Evolutionary conservation across 2,329 filamentous ascomycete genomes (phyloP).

Genomic region (Alternaria arbusti): DNA sequence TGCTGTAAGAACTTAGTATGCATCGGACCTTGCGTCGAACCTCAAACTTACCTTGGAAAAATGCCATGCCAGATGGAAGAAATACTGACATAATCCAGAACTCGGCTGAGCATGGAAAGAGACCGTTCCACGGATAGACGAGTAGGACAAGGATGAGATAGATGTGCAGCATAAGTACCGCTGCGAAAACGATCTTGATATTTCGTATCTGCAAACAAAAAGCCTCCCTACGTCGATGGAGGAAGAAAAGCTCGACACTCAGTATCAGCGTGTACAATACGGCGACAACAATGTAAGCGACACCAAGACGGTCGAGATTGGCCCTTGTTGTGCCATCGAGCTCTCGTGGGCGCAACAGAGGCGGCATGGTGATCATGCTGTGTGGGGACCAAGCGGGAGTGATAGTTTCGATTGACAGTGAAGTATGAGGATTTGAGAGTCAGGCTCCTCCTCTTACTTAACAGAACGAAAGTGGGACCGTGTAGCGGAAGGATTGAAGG

Average conservation of each 20-base stretch:
- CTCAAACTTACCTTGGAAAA: constrained; percentile 42
- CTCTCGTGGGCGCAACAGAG: constrained; percentile 30
- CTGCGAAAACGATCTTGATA: constrained; percentile 42
- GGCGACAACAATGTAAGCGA: constrained; percentile 40
- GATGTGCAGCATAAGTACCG: constrained; percentile 45
- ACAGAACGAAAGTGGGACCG: constrained; percentile 33
- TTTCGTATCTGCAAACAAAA: constrained; percentile 45
- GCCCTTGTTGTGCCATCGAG: constrained; percentile 37
- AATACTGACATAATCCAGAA: constrained; percentile 50
- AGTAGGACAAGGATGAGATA: constrained; percentile 46
- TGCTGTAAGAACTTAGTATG: constrained; percentile 19
- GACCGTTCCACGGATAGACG: constrained; percentile 47
- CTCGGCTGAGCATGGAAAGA: constrained; percentile 45
- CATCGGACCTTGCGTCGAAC: background rate
- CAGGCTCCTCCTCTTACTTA: constrained; percentile 34
- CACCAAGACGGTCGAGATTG: constrained; percentile 42
- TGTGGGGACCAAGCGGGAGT: constrained; percentile 15
- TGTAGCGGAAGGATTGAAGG: constrained; percentile 26
- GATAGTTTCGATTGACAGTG: constrained; percentile 14
- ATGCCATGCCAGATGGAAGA: constrained; percentile 47
- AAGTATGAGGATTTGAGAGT: constrained; percentile 20
- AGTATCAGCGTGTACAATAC: constrained; percentile 44
- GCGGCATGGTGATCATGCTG: constrained; percentile 43
- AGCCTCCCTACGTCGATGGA: constrained; percentile 35
- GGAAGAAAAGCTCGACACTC: constrained; percentile 37